A percentile compares a stretch with the other conserved stretches of the same genome.
Evolutionary conservation across 2,329 filamentous ascomycete genomes (phyloP).

Genomic region (Sporothrix protearum): DNA sequence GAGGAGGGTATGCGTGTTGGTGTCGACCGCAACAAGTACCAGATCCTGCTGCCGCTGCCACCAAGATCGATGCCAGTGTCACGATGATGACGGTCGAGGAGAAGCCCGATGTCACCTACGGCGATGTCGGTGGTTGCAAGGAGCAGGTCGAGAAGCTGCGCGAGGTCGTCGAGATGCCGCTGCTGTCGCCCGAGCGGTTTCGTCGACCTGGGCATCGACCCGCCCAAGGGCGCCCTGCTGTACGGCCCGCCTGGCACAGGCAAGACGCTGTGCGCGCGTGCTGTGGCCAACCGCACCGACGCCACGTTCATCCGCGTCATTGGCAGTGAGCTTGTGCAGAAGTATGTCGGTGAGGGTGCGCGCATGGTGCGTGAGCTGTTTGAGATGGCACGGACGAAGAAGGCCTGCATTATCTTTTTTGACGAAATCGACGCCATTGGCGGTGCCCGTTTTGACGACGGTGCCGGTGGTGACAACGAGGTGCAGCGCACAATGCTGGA

Average conservation of each 20-base stretch:
- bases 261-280: constrained; percentile 95
- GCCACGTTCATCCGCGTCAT: constrained; percentile 99
- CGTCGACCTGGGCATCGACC: constrained; percentile 98
- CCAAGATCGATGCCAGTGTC: constrained; percentile 97
- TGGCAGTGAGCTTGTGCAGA: constrained; percentile 94
- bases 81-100: constrained; percentile 99
- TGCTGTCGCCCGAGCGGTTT: constrained; percentile 93
- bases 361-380: constrained; percentile 98
- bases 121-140: constrained; percentile 97
- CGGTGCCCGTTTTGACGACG: constrained; percentile 97
- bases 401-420: constrained; percentile 99
- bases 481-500: constrained; percentile 99
- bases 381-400: constrained; percentile 99
- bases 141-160: constrained; percentile 99
- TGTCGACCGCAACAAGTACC: constrained; percentile 98
- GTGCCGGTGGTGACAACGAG: constrained; percentile 93
- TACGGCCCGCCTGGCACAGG: constrained; percentile 98
- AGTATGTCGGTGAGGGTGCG: constrained; percentile 97
- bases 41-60: constrained; percentile 91
- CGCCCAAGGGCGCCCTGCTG: constrained; percentile 92
- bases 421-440: constrained; percentile 99
- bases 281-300: constrained; percentile 95
- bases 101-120: constrained; percentile 98
- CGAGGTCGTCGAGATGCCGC: constrained; percentile 97
- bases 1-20: constrained; percentile 99